These are phyloP conservation scores for Camptophora hylomeconis DNA, from an alignment of 2,329 filamentous ascomycete species.

Conservation along the genomic window DNA sequence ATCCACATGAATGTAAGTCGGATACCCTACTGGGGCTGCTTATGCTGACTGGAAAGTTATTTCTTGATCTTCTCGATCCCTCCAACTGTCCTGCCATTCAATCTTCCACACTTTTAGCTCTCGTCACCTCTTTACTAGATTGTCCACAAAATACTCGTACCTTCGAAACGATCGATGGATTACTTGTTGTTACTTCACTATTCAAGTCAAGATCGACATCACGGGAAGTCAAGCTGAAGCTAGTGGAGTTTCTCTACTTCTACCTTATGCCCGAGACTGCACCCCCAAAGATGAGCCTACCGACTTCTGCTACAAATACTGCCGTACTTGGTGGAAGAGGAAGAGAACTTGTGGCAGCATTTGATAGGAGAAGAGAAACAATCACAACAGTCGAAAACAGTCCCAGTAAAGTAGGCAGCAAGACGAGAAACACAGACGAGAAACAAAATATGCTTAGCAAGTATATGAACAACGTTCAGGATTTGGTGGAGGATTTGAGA, in stretches of 20 bases:
- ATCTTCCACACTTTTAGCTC: conserved; percentile 74
- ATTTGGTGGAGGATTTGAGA: conserved; percentile 70
- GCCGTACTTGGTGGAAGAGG: conserved; percentile 45
- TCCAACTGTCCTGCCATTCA: conserved; percentile 87
- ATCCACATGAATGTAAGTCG: conserved; percentile 77
- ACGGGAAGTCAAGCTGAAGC: conserved; percentile 82
- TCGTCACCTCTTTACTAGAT: conserved; percentile 79
- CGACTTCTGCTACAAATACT: conserved; percentile 23
- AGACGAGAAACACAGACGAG: conserved; percentile 59
- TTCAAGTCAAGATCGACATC: conserved; percentile 82
- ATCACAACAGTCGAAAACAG: conserved; percentile 15
- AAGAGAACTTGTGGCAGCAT: conserved; percentile 51
- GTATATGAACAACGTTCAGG: conserved; percentile 71
- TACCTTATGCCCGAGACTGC: conserved; percentile 86
- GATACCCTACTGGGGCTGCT: background rate
- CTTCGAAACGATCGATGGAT: conserved; percentile 82
- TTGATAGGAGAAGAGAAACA: conserved; percentile 25
- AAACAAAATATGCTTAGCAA: conserved; percentile 68
- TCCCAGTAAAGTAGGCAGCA: conserved; percentile 2
- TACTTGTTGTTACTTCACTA: conserved; percentile 79
- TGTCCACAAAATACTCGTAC: conserved; percentile 77
- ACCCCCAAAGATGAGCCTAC: conserved; percentile 23
- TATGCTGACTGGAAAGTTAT: conserved; percentile 41
- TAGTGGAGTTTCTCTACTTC: conserved; percentile 97
- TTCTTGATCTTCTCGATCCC: conserved; percentile 87